These are phyloP conservation scores for Aspergillus nomiae DNA, from an alignment of 2,329 filamentous ascomycete genomes.

Conservation along the genomic window DNA sequence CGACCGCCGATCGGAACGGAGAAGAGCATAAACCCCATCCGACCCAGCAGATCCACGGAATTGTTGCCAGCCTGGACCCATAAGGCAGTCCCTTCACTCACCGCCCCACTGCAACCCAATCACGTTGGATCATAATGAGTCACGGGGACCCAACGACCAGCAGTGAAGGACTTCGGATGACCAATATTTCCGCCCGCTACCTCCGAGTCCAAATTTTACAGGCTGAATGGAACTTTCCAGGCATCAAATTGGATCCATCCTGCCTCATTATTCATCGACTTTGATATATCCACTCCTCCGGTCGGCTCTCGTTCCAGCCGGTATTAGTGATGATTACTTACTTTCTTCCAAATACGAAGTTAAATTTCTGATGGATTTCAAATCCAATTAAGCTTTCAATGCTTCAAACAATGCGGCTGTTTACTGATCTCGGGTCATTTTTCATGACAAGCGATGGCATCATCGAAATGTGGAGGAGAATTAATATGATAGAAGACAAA, in stretches of 20 bases:
- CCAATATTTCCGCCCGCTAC: constrained; percentile 24
- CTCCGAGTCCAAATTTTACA: constrained; percentile 2
- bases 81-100: constrained; percentile 11
- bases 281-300: not conserved
- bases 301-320: not conserved
- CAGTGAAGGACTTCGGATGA: constrained; percentile 14
- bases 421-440: not conserved
- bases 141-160: constrained; percentile 7
- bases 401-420: not conserved
- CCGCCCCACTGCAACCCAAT: constrained; percentile 19
- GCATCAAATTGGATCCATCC: not conserved
- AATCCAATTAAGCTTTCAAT: not conserved
- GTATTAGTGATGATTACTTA: constrained; percentile 1
- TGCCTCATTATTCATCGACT: constrained; percentile 3
- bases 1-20: constrained; percentile 18
- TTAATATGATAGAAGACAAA: not conserved
- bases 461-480: not conserved
- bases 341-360: not conserved
- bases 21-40: constrained; percentile 4
- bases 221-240: constrained; percentile 14
- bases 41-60: not conserved
- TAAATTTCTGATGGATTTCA: not conserved
- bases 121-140: constrained; percentile 12
- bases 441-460: not conserved
- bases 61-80: not conserved